Evolutionary conservation across 2,329 filamentous ascomycete genomes (phyloP).

Genomic region (Annulohypoxylon truncatum): DNA sequence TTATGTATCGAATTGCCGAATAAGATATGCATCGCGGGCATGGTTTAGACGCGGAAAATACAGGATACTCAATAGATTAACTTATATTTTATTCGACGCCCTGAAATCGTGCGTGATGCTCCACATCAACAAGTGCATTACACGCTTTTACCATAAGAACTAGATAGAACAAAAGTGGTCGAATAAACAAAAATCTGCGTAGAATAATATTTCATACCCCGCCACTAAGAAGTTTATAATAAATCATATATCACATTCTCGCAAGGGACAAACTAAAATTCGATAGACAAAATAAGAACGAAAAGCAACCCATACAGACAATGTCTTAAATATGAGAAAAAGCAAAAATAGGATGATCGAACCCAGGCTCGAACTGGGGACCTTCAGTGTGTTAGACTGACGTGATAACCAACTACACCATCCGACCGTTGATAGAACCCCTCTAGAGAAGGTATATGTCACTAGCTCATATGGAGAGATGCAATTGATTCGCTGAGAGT

Average conservation of each 20-base stretch:
- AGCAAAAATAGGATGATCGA: slow-evolving; percentile 42
- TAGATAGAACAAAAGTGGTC: background rate
- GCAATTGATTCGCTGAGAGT: background rate
- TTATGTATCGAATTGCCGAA: slow-evolving; percentile 14
- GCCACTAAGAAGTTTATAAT: background rate
- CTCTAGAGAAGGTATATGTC: background rate
- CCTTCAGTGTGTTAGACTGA: slow-evolving; percentile 60
- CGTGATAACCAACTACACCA: slow-evolving; percentile 61
- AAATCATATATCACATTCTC: background rate
- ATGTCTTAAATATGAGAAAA: background rate
- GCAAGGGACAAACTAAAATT: background rate
- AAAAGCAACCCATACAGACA: background rate
- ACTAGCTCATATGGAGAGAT: background rate
- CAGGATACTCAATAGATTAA: slow-evolving; percentile 3
- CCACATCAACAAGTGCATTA: too few species aligned
- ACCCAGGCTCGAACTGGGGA: slow-evolving; percentile 53
- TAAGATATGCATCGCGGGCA: slow-evolving; percentile 4
- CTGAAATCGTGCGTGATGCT: too few species aligned
- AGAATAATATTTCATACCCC: background rate
- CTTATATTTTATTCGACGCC: background rate
- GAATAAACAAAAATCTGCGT: background rate
- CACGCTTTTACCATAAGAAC: too few species aligned
- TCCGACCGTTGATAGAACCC: slow-evolving; percentile 41
- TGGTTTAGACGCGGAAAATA: background rate
- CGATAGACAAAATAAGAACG: background rate